These are phyloP conservation scores for Penstemon eatonii DNA, from an alignment of 257 asterid species.

Conservation along the genomic window DNA sequence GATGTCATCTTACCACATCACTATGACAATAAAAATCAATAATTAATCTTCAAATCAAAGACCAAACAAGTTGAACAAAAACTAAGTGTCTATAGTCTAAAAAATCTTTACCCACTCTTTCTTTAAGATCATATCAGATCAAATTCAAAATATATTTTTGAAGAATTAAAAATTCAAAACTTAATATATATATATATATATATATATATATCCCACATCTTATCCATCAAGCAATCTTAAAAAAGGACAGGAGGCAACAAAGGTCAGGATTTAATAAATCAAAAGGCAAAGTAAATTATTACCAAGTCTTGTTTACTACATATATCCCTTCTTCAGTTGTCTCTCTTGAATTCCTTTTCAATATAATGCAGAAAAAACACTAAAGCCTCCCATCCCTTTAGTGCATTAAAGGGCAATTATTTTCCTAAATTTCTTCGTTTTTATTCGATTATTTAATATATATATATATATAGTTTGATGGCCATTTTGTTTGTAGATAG, in stretches of 20 bases:
- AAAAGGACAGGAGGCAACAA: not conserved
- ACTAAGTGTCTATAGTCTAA: not conserved
- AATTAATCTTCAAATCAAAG: not conserved
- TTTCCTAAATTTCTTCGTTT: not conserved
- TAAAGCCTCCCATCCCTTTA: conserved; percentile 12
- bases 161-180: not conserved
- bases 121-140: not conserved
- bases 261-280: conserved; percentile 23
- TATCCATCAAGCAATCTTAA: conserved; percentile 18
- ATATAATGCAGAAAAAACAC: not conserved
- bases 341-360: too few species aligned
- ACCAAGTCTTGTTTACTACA: not conserved
- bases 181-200: not conserved
- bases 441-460: not conserved
- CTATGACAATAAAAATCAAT: not conserved
- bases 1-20: not conserved
- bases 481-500: conserved; percentile 37
- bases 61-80: conserved; percentile 13
- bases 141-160: not conserved
- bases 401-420: not conserved
- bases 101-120: not conserved
- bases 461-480: conserved; percentile 21
- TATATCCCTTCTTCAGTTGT: not conserved
- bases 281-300: conserved; percentile 9
- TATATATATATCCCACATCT: not conserved